phyloP scores from a whole-genome alignment of 192 early-diverging fungal species.

The Coemansia javaensis region DNA sequence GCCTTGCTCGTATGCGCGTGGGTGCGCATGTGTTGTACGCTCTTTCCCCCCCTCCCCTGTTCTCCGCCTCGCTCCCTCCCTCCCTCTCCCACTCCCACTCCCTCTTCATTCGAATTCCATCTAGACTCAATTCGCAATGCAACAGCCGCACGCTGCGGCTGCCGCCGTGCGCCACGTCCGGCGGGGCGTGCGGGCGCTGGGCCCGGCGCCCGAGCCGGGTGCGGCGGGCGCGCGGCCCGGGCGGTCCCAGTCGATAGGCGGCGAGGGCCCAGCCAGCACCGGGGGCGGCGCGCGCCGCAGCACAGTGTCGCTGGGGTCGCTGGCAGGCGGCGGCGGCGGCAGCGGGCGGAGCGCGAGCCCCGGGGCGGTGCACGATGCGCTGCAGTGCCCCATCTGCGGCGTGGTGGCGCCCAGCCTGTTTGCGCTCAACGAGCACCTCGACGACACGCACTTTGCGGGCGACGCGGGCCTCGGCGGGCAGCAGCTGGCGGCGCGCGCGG shows the following conservation, averaged over 20 bases:
- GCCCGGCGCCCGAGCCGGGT: slow-evolving; percentile 2
- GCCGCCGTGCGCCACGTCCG: slow-evolving; percentile 24
- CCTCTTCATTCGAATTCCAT: too few relatives aligned
- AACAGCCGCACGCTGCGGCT: slow-evolving; percentile 1
- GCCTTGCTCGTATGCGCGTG: too few relatives aligned
- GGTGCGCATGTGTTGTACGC: too few relatives aligned
- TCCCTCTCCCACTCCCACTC: too few relatives aligned
- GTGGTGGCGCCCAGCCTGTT: slow-evolving; percentile 41
- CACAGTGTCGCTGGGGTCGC: slow-evolving; percentile 22
- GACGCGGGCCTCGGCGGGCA: too few relatives aligned
- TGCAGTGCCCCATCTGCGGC: slow-evolving; percentile 48
- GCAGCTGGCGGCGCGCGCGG: background rate
- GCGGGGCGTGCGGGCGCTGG: slow-evolving; percentile 31
- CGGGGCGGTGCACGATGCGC: background rate
- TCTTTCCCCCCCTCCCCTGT: background rate
- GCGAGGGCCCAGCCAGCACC: background rate
- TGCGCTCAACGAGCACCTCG: slow-evolving; percentile 44
- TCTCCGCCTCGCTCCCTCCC: too few relatives aligned
- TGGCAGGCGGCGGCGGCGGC: slow-evolving; percentile 3
- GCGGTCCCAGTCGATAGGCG: slow-evolving; percentile 15
- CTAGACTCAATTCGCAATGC: slow-evolving; percentile 4
- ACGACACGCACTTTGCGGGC: slow-evolving; percentile 38
- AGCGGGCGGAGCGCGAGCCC: background rate
- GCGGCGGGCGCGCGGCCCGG: background rate
- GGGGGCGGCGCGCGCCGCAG: slow-evolving; percentile 8